Evolutionary conservation across 352 stramenopile species (phyloP).

Genomic region (Globisporangium megalacanthum): DNA sequence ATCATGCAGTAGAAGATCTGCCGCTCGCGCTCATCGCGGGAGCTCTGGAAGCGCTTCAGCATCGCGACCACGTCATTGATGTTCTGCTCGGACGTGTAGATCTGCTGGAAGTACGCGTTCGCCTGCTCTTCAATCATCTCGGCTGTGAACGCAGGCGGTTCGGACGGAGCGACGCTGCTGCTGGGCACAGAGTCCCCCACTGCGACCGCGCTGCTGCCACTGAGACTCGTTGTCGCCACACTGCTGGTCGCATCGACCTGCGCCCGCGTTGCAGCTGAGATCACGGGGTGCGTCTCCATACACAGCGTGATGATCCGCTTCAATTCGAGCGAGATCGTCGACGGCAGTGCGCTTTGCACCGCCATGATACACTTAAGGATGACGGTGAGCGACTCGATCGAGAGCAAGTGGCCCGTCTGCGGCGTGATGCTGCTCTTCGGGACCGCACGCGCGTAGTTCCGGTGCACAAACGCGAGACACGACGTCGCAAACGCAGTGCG

Average conservation of each 20-base stretch:
- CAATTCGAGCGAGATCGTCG: conserved; percentile 70
- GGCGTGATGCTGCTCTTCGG: conserved; percentile 79
- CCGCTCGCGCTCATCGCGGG: conserved; percentile 92
- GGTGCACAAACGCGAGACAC: conserved; percentile 80
- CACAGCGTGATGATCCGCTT: conserved; percentile 79
- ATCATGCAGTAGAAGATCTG: conserved; percentile 99
- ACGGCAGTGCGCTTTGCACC: conserved; percentile 59
- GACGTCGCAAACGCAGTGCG: conserved; percentile 82
- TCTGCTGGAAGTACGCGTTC: conserved; percentile 99
- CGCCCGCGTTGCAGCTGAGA: conserved; percentile 55
- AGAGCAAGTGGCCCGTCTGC: conserved; percentile 72
- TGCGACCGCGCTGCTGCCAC: conserved; percentile 4
- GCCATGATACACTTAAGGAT: conserved; percentile 83
- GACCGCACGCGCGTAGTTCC: conserved; percentile 76
- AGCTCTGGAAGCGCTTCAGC: conserved; percentile 98
- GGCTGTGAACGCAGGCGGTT: conserved; percentile 55
- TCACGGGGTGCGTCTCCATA: conserved; percentile 80
- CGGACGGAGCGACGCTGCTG: conserved; percentile 8
- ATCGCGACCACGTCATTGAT: conserved; percentile 98
- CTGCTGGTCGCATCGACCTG: conserved; percentile 23
- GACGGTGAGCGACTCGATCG: conserved; percentile 77
- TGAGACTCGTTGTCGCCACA: neutral
- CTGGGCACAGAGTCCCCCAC: conserved; percentile 9
- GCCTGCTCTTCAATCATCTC: conserved; percentile 99
- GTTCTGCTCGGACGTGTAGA: conserved; percentile 98